Percentiles rank a stretch among this genome's conserved stretches.
Evolutionary conservation across 352 stramenopile species (phyloP).

Genomic region (Phytophthora tubulina): DNA sequence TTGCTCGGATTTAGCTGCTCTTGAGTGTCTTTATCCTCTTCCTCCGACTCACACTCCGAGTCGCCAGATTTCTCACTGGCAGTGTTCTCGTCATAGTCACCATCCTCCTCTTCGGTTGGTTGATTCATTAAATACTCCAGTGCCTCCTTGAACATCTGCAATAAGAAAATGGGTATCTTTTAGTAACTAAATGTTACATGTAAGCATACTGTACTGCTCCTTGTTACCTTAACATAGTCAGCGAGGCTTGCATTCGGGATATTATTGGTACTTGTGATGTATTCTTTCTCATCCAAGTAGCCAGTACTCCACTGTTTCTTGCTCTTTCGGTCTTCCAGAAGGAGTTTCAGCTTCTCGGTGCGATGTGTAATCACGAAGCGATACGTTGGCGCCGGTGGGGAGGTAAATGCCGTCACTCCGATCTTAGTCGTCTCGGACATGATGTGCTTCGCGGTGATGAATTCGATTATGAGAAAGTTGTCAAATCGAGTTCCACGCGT

Average conservation of each 20-base stretch:
- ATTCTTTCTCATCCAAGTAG: constrained; percentile 19
- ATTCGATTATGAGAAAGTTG: no score
- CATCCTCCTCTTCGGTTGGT: no score
- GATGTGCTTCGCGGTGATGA: no score
- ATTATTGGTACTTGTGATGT: constrained; percentile 17
- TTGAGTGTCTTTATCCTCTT: constrained; percentile 1
- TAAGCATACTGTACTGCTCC: no score
- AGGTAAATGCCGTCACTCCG: constrained; percentile 4
- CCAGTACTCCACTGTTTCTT: constrained; percentile 23
- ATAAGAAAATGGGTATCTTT: not conserved
- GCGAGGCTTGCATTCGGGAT: constrained; percentile 3
- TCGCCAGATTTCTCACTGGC: no score
- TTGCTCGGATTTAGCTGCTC: not conserved
- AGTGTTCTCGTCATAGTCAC: no score
- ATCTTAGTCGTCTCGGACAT: no score
- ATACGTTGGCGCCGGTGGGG: constrained; percentile 12
- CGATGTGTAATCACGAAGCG: constrained; percentile 2
- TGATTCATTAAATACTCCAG: constrained; percentile 17
- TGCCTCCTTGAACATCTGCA: constrained; percentile 19
- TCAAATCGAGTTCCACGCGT: no score
- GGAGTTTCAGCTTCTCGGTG: constrained; percentile 11
- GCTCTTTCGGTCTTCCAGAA: constrained; percentile 16
- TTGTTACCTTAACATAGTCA: constrained; percentile 19
- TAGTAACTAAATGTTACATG: not conserved
- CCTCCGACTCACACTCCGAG: no score